Conservation (phyloP, 2,329 filamentous ascomycete genomes). For the Aspergillus sp. region DNA sequence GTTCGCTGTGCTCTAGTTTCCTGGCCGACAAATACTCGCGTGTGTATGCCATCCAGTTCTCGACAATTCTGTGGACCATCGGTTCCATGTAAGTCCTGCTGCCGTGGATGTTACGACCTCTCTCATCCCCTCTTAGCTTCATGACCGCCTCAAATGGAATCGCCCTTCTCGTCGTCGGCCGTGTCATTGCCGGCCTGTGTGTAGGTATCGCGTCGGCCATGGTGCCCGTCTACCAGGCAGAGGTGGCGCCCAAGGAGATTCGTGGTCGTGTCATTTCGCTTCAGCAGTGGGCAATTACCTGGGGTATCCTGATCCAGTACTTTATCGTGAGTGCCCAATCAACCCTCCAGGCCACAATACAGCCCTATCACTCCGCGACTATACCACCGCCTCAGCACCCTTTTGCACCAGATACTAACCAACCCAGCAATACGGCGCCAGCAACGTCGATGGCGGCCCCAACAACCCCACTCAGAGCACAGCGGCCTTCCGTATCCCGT, state of each 20-base stretch:
- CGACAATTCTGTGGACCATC: conserved; percentile 48
- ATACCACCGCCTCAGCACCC: conserved; percentile 30
- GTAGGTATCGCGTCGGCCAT: conserved; percentile 71
- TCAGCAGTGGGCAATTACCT: conserved; percentile 73
- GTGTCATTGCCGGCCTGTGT: conserved; percentile 67
- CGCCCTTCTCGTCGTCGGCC: conserved; percentile 67
- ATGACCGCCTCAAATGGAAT: conserved; percentile 63
- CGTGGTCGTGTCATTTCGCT: conserved; percentile 63
- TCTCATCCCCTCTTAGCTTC: conserved; percentile 44
- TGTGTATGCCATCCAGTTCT: conserved; percentile 50
- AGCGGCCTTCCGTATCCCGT: conserved; percentile 61
- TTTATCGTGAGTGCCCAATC: conserved; percentile 36
- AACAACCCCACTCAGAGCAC: conserved; percentile 47
- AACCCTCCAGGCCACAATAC: too few species aligned
- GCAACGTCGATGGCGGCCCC: conserved; percentile 54
- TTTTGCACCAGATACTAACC: neutral
- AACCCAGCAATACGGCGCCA: conserved; percentile 18
- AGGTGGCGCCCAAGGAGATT: conserved; percentile 57
- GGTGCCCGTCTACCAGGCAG: conserved; percentile 67
- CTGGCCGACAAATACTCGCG: conserved; percentile 52
- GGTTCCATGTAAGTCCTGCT: conserved; percentile 11
- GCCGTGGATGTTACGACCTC: neutral
- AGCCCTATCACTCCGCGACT: neutral
- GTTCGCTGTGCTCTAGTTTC: conserved; percentile 51
- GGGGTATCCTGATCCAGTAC: conserved; percentile 67